A percentile compares a stretch with the other conserved stretches of the same genome.
Evolutionary conservation across 1,284 basidiomycete species (phyloP).

Genomic region (Trichosporon asahii): DNA sequence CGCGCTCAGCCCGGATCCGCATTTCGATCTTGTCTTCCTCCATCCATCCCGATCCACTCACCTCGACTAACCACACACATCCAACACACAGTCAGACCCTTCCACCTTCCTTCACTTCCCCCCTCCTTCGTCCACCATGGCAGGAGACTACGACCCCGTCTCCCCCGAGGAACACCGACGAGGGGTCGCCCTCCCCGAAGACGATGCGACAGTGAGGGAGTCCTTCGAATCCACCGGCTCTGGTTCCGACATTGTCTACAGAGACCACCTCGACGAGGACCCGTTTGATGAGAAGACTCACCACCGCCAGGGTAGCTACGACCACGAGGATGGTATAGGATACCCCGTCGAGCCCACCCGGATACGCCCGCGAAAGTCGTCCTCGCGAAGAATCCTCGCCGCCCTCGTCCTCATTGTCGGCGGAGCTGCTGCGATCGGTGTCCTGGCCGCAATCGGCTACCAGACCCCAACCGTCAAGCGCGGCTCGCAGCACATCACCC

Average conservation of each 20-base stretch:
- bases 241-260: conserved; percentile 33
- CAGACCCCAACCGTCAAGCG: conserved; percentile 49
- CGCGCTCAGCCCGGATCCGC: not conserved
- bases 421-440: conserved; percentile 41
- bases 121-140: no score
- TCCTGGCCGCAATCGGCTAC: conserved; percentile 44
- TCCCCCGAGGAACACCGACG: not conserved
- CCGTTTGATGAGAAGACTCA: conserved; percentile 46
- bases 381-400: conserved; percentile 42
- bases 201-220: not conserved
- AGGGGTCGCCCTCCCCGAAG: not conserved
- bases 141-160: conserved; percentile 6
- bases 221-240: conserved; percentile 21
- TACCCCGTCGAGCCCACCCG: conserved; percentile 35
- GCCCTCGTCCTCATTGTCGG: conserved; percentile 39
- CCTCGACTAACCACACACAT: not conserved
- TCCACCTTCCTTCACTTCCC: not conserved
- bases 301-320: conserved; percentile 7
- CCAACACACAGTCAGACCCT: not conserved
- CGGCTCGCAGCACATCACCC: conserved; percentile 66
- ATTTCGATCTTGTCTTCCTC: not conserved
- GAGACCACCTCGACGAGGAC: conserved; percentile 43
- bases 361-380: conserved; percentile 36
- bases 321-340: conserved; percentile 30
- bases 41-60: not conserved